Base-by-base conservation (phyloP, 352 stramenopile species). In the Salisapilia sapeloensis region DNA sequence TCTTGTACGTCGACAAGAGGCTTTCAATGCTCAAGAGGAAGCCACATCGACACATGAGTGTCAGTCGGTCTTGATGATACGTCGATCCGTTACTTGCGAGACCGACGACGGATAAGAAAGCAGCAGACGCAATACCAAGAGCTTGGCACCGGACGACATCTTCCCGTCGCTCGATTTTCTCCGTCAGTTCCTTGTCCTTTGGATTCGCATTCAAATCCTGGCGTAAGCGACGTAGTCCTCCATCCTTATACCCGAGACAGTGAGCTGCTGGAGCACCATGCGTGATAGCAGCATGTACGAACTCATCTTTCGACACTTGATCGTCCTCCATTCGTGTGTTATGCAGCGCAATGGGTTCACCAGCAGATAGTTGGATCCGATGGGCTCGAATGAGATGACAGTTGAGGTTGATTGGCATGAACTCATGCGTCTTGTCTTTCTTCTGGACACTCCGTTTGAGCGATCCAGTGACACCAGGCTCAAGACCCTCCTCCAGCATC, bases 21-120 rank as follows among this genome's bases (percentile, higher is more conserved):
- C 86, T 94, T 51, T 97, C 89, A 43, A 96, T 96, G 38, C 75
- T 93, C 26, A 97, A 54, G 14, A 95, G 48, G 29, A 87, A 93
- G 0, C 77, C 77, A 0, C 65, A 80, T 15, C 57, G 62, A 23
- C 61, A 83, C 12, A 83, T 66, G 13, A 85, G 35, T 17, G 65
- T 43, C 3, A 90, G 45, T 1, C 53, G 56, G 21, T 80, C 70
- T 35, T 54, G 55, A 33, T 83, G 66, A 18, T 54, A 31, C 7
- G 60, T 53, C 3, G 56, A 74, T 21, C 65, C 52, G 39, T 63
- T 74, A 2, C 58, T 52, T 8, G 75, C 69, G 8, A 91, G 38
- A 0, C 63, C 66, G 11, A 91, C 49, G 1, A 61, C 50, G 8
- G 61, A 87, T 11, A 91, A 40, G 38, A 87, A 87, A 15, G 71